Conservation (phyloP, 495 filamentous ascomycete species). For the Penicillium dipodomyicola region DNA sequence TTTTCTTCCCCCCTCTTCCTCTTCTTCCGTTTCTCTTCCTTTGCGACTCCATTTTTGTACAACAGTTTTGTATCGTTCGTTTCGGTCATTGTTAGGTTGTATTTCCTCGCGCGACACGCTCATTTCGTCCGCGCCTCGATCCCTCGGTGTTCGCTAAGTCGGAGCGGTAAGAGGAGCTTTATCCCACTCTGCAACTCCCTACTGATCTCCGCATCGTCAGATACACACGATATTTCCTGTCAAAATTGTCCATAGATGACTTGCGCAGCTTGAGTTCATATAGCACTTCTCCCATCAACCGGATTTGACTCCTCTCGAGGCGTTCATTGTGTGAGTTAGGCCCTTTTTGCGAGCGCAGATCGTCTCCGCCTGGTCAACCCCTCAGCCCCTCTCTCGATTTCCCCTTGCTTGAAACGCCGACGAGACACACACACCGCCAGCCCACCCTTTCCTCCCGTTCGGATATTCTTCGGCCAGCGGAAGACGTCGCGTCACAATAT, state of each 20-base stretch:
- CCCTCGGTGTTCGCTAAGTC: constrained; percentile 22
- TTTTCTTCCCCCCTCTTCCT: constrained; percentile 17
- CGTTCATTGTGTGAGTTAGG: constrained; percentile 47
- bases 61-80: constrained; percentile 34
- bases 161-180: constrained; percentile 28
- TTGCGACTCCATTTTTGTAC: constrained; percentile 39
- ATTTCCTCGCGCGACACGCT: constrained; percentile 22
- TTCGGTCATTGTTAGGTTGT: constrained; percentile 26
- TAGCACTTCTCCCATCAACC: constrained; percentile 17
- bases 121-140: constrained; percentile 23
- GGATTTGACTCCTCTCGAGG: constrained; percentile 33
- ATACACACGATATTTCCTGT: constrained; percentile 21
- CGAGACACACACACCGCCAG: constrained; percentile 38
- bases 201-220: constrained; percentile 35
- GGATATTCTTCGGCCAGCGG: constrained; percentile 9
- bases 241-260: constrained; percentile 20
- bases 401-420: constrained; percentile 38
- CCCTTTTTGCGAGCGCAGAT: constrained; percentile 32
- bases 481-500: constrained; percentile 5
- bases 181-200: constrained; percentile 30
- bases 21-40: constrained; percentile 31
- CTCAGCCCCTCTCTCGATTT: constrained; percentile 41
- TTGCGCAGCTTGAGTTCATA: constrained; percentile 1
- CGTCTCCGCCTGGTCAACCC: constrained; percentile 38
- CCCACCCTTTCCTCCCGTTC: constrained; percentile 17